Conservation (phyloP, 2,329 filamentous ascomycete species). For the Cadophora malorum region DNA sequence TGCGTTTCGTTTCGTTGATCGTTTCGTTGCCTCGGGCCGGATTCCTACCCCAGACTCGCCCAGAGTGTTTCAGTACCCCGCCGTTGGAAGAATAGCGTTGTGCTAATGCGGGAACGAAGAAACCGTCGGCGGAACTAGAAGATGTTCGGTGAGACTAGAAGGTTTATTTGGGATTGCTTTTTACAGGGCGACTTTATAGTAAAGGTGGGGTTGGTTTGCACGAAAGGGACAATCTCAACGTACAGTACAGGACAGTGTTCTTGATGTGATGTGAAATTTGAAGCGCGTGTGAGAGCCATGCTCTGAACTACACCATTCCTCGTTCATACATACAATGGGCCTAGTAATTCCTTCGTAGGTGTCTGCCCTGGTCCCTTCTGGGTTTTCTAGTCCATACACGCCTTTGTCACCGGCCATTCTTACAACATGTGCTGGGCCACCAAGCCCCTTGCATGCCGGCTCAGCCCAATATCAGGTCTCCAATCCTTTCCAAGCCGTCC, state of each 20-base stretch:
- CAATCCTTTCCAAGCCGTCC: neutral
- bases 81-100: neutral
- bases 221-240: neutral
- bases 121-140: neutral
- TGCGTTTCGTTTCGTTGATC: neutral
- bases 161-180: neutral
- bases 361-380: neutral
- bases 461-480: neutral
- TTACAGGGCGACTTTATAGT: neutral
- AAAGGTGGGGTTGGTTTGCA: neutral
- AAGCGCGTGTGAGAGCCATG: conserved; percentile 1
- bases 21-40: neutral
- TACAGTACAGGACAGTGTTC: neutral
- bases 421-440: neutral
- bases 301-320: neutral
- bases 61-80: neutral
- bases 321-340: conserved; percentile 7
- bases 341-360: neutral
- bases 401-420: neutral
- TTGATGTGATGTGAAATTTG: neutral
- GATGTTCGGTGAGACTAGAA: neutral
- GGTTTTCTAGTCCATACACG: conserved; percentile 9
- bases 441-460: neutral
- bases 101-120: neutral
- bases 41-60: neutral